phyloP scores from a whole-genome alignment of 1,284 basidiomycete species.

The Ustilago lituana region DNA sequence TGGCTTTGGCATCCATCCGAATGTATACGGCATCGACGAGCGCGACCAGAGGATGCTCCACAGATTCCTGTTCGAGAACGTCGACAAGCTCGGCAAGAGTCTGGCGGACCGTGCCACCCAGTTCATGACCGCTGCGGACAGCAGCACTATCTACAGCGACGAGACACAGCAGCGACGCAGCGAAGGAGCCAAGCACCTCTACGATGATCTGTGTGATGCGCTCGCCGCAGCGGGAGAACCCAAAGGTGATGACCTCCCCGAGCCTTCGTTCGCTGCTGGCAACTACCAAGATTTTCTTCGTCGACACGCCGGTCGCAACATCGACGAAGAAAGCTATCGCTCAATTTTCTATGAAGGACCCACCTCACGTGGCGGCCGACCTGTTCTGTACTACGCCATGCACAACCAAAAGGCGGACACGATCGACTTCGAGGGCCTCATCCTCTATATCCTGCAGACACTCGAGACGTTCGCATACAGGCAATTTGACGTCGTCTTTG shows the following conservation, averaged over 20 bases:
- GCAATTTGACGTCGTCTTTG: slow-evolving; percentile 56
- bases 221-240: slow-evolving; percentile 53
- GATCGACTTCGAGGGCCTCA: slow-evolving; percentile 83
- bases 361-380: slow-evolving; percentile 64
- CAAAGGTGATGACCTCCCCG: slow-evolving; percentile 35
- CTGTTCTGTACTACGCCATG: slow-evolving; percentile 70
- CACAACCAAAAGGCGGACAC: slow-evolving; percentile 78
- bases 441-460: slow-evolving; percentile 67
- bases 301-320: slow-evolving; percentile 50
- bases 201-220: slow-evolving; percentile 52
- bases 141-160: slow-evolving; percentile 2
- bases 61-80: slow-evolving; percentile 57
- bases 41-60: slow-evolving; percentile 54
- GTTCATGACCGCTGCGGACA: neutral
- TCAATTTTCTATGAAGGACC: slow-evolving; percentile 57
- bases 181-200: slow-evolving; percentile 31
- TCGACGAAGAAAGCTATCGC: slow-evolving; percentile 52
- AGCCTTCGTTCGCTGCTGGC: slow-evolving; percentile 28
- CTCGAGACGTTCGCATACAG: slow-evolving; percentile 43
- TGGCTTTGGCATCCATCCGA: slow-evolving; percentile 59
- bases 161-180: slow-evolving; percentile 7
- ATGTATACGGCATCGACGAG: slow-evolving; percentile 58
- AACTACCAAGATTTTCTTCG: slow-evolving; percentile 58
- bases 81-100: slow-evolving; percentile 58
- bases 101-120: slow-evolving; percentile 36